A percentile compares a stretch with the other conserved stretches of the same genome.
Conservation (phyloP, 345 rosid genomes). For the Moricandia arvensis region DNA sequence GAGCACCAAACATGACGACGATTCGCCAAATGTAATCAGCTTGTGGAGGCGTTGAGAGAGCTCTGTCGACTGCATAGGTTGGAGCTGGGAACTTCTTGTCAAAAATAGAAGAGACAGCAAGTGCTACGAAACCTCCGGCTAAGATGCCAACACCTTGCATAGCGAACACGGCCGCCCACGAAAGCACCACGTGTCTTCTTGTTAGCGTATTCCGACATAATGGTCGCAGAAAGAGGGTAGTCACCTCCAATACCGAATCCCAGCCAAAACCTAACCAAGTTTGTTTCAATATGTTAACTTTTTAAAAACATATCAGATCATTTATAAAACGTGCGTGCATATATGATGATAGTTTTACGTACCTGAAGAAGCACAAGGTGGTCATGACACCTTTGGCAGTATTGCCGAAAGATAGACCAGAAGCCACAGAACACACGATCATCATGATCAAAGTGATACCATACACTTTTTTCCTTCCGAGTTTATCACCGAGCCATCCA, state of each 20-base stretch:
- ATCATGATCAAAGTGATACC: constrained; percentile 44
- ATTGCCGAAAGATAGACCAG: constrained; percentile 38
- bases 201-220: not conserved
- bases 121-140: not conserved
- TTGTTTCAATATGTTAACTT: too few relatives aligned
- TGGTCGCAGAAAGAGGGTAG: not conserved
- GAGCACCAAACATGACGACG: not conserved
- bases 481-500: constrained; percentile 47
- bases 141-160: not conserved
- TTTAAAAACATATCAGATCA: too few relatives aligned
- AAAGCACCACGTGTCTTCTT: not conserved
- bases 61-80: not conserved
- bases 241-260: not conserved
- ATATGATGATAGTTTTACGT: not conserved
- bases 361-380: constrained; percentile 46
- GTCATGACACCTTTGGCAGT: constrained; percentile 34
- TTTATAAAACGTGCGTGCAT: not conserved
- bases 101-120: not conserved
- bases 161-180: not conserved
- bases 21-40: not conserved
- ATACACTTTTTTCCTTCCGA: constrained; percentile 44
- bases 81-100: not conserved
- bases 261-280: not conserved
- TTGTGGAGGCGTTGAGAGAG: not conserved
- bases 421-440: constrained; percentile 38